Conservation (phyloP, 1,284 basidiomycete species). For the Stereum hirsutum region DNA sequence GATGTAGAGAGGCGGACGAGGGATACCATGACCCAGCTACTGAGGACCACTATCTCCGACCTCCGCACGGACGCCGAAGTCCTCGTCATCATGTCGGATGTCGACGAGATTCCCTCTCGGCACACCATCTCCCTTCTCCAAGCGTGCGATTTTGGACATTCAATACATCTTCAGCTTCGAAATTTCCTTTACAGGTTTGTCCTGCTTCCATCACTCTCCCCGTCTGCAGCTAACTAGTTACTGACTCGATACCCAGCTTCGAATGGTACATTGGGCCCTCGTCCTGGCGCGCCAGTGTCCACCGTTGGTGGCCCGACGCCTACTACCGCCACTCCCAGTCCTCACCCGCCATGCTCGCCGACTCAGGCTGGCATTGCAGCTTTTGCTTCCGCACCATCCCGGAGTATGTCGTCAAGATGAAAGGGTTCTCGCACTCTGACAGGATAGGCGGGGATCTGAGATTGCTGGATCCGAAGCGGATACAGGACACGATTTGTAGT, state of each 20-base stretch:
- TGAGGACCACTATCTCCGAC: slow-evolving; percentile 9
- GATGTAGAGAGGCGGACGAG: background rate
- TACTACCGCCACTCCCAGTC: slow-evolving; percentile 15
- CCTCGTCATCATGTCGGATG: slow-evolving; percentile 58
- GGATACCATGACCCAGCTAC: background rate
- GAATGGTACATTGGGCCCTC: too few species aligned
- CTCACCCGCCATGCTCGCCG: slow-evolving; percentile 35
- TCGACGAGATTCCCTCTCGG: slow-evolving; percentile 58
- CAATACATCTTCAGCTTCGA: background rate
- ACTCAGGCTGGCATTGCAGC: slow-evolving; percentile 54
- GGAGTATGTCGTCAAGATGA: slow-evolving; percentile 58
- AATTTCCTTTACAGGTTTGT: background rate
- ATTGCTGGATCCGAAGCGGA: slow-evolving; percentile 39
- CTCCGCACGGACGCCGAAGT: slow-evolving; percentile 23
- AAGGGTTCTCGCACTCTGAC: slow-evolving; percentile 57
- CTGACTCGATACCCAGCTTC: too few species aligned
- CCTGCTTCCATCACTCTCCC: too few species aligned
- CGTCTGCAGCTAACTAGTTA: too few species aligned
- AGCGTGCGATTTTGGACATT: slow-evolving; percentile 36
- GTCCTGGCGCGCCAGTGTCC: background rate
- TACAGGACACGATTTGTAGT: slow-evolving; percentile 51
- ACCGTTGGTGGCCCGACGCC: background rate
- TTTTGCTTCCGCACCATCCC: slow-evolving; percentile 56
- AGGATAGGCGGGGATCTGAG: slow-evolving; percentile 42
- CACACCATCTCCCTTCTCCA: slow-evolving; percentile 49